These are phyloP conservation scores for Ambrosia trifida DNA, from an alignment of 129 eudicot species.

Conservation along the genomic window DNA sequence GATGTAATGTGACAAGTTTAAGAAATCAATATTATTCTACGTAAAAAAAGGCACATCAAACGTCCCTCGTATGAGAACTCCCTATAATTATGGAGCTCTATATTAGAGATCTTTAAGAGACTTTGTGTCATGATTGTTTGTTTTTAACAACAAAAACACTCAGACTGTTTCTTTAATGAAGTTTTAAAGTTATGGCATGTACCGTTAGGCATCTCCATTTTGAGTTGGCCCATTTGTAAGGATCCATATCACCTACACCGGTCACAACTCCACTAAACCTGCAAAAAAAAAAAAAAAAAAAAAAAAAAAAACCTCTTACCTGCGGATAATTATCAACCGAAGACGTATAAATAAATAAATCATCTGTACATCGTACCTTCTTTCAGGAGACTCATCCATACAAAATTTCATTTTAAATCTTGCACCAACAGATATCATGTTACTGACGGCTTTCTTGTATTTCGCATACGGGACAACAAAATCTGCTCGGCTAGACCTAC, in stretches of 20 bases:
- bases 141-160: neutral
- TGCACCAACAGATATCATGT: slow-evolving; percentile 60
- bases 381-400: slow-evolving; percentile 88
- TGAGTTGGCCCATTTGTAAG: slow-evolving; percentile 82
- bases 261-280: slow-evolving; percentile 92
- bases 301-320: neutral
- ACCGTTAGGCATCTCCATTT: slow-evolving; percentile 95
- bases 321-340: neutral
- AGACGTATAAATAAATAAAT: slow-evolving; percentile 1
- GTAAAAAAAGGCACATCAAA: neutral
- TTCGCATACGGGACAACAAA: slow-evolving; percentile 70
- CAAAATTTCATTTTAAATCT: slow-evolving; percentile 83
- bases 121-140: neutral
- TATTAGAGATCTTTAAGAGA: neutral
- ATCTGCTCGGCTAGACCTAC: slow-evolving; percentile 86
- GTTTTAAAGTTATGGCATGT: neutral
- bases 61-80: neutral
- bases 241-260: slow-evolving; percentile 74
- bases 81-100: neutral
- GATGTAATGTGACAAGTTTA: no score
- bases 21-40: no score
- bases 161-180: neutral
- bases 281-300: slow-evolving; percentile 12
- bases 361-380: slow-evolving; percentile 51
- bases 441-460: slow-evolving; percentile 52